Percentiles rank a stretch among this genome's conserved stretches.
phyloP scores from a whole-genome alignment of 495 filamentous ascomycete genomes.

The Podospora anserina region DNA sequence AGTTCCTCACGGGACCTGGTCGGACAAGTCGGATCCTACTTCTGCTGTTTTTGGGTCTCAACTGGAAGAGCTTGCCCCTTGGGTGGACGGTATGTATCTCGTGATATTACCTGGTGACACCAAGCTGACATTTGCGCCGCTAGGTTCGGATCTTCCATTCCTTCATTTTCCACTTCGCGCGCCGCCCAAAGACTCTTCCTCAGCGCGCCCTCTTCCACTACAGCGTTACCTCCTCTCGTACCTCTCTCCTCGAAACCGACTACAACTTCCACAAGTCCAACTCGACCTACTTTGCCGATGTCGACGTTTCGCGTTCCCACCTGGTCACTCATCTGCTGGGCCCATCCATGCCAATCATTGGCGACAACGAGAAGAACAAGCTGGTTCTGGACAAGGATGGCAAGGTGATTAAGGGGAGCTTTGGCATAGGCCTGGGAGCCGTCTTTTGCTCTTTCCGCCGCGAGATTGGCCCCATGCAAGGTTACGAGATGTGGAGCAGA shows the following conservation, averaged over 20 bases:
- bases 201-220: conserved; percentile 61
- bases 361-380: conserved; percentile 40
- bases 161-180: conserved; percentile 58
- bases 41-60: conserved; percentile 53
- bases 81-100: conserved; percentile 62
- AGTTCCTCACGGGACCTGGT: conserved; percentile 51
- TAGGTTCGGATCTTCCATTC: conserved; percentile 63
- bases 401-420: conserved; percentile 35
- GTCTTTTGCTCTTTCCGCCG: conserved; percentile 64
- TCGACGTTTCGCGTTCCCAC: conserved; percentile 68
- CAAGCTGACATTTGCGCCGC: not conserved
- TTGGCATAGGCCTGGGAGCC: conserved; percentile 63
- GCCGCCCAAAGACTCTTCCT: conserved; percentile 38
- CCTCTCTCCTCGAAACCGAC: conserved; percentile 66
- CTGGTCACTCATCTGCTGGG: conserved; percentile 54
- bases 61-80: conserved; percentile 72
- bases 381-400: conserved; percentile 42
- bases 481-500: conserved; percentile 70
- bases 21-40: conserved; percentile 48
- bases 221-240: conserved; percentile 56
- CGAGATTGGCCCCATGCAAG: conserved; percentile 66
- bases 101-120: not conserved
- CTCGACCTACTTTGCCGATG: conserved; percentile 77
- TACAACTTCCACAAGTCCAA: conserved; percentile 87
- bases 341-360: conserved; percentile 41